Conservation (phyloP, 805 yeast species). For the Lipomyces sp. region DNA sequence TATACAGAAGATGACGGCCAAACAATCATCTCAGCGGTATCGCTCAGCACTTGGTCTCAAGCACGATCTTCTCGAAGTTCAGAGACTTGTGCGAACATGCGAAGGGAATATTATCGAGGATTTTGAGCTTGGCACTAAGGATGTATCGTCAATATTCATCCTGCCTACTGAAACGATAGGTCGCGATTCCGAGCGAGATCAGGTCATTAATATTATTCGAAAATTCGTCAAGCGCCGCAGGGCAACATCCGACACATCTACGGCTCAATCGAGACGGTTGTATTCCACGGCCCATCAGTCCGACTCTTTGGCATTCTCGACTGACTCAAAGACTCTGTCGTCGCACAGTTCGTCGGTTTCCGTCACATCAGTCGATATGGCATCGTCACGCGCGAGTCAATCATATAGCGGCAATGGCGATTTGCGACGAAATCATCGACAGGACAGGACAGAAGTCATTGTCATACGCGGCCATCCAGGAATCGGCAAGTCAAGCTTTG, state of each 20-base stretch:
- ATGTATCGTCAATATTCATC: slow-evolving; percentile 31
- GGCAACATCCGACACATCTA: not conserved
- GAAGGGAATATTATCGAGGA: slow-evolving; percentile 17
- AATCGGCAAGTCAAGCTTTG: slow-evolving; percentile 32
- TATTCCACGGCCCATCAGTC: not conserved
- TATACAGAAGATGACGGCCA: slow-evolving; percentile 37
- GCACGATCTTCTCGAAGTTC: slow-evolving; percentile 27
- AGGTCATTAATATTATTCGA: slow-evolving; percentile 15
- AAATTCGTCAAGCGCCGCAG: slow-evolving; percentile 23
- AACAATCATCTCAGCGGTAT: slow-evolving; percentile 32
- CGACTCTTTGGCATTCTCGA: not conserved
- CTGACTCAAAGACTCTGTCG: not conserved
- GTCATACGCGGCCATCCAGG: slow-evolving; percentile 31
- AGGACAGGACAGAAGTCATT: slow-evolving; percentile 23
- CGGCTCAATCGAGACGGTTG: not conserved
- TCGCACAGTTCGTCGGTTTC: slow-evolving; percentile 2
- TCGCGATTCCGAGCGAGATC: slow-evolving; percentile 24
- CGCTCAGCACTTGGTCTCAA: slow-evolving; percentile 34
- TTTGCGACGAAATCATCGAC: slow-evolving; percentile 11
- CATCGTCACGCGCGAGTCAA: slow-evolving; percentile 1
- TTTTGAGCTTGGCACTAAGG: slow-evolving; percentile 32
- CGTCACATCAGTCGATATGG: not conserved
- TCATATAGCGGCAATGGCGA: not conserved
- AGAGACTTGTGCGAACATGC: slow-evolving; percentile 10
- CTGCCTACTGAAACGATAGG: slow-evolving; percentile 34